Evolutionary conservation across 2,329 filamentous ascomycete genomes (phyloP).

Genomic region (Sclerotinia borealis): DNA sequence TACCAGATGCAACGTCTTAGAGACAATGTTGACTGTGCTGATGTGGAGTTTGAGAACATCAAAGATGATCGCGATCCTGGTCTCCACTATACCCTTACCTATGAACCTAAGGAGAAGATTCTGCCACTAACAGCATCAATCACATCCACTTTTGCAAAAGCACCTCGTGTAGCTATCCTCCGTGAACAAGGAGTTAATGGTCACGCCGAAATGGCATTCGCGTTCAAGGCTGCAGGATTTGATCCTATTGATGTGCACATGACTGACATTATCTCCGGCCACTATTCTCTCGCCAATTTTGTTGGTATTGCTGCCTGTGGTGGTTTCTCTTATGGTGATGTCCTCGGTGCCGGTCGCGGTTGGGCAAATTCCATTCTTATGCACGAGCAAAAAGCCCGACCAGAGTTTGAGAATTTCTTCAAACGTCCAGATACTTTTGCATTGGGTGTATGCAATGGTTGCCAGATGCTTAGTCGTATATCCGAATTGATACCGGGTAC

Average conservation of each 20-base stretch:
- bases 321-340: constrained; percentile 86
- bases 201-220: constrained; percentile 96
- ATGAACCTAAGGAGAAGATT: constrained; percentile 67
- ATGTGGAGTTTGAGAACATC: constrained; percentile 73
- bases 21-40: constrained; percentile 82
- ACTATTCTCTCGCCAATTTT: constrained; percentile 69
- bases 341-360: constrained; percentile 88
- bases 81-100: constrained; percentile 76
- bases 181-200: constrained; percentile 95
- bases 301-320: constrained; percentile 89
- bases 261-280: constrained; percentile 79
- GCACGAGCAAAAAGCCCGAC: constrained; percentile 65
- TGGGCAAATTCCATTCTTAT: constrained; percentile 93
- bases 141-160: constrained; percentile 47
- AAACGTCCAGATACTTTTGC: constrained; percentile 82
- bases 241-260: constrained; percentile 92
- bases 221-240: constrained; percentile 87
- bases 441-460: constrained; percentile 94
- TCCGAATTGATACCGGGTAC: constrained; percentile 84
- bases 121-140: constrained; percentile 55
- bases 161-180: constrained; percentile 80
- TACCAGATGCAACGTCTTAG: constrained; percentile 85
- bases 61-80: constrained; percentile 72
- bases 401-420: constrained; percentile 82
- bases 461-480: constrained; percentile 83